Conservation (phyloP, 768 basidiomycete species). For the Nidularia sp. region DNA sequence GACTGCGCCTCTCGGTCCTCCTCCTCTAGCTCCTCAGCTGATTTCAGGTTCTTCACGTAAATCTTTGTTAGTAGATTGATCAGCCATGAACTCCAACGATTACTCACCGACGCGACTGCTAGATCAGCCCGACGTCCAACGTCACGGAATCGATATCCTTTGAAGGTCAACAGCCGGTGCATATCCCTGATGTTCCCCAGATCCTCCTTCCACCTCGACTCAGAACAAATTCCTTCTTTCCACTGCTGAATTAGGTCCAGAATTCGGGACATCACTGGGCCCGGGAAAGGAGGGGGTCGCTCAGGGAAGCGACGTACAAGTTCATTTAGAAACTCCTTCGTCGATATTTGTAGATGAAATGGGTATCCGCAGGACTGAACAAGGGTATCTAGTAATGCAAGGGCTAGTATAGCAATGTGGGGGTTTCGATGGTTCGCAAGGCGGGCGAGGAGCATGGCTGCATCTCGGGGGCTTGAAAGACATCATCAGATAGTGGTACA, state of each 20-base stretch:
- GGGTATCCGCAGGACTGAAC: constrained; percentile 96
- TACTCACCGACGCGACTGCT: constrained; percentile 39
- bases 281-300: constrained; percentile 91
- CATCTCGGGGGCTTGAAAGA: constrained; percentile 76
- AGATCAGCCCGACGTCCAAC: constrained; percentile 24
- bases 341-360: constrained; percentile 93
- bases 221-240: constrained; percentile 90
- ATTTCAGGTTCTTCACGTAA: constrained; percentile 72
- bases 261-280: constrained; percentile 92
- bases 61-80: neutral
- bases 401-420: constrained; percentile 82
- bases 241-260: constrained; percentile 89
- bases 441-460: constrained; percentile 78
- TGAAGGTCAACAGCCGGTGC: constrained; percentile 91
- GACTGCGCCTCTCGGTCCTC: constrained; percentile 94
- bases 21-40: constrained; percentile 92
- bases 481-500: constrained; percentile 1
- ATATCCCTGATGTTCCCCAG: constrained; percentile 96
- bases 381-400: constrained; percentile 85
- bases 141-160: constrained; percentile 82
- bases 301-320: constrained; percentile 97
- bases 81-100: neutral
- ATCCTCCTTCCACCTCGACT: constrained; percentile 93
- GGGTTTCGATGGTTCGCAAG: constrained; percentile 91
- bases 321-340: constrained; percentile 98